Evolutionary conservation across 1,139 yeast species (phyloP).

Genomic region (Oligophagozyma castellii): DNA sequence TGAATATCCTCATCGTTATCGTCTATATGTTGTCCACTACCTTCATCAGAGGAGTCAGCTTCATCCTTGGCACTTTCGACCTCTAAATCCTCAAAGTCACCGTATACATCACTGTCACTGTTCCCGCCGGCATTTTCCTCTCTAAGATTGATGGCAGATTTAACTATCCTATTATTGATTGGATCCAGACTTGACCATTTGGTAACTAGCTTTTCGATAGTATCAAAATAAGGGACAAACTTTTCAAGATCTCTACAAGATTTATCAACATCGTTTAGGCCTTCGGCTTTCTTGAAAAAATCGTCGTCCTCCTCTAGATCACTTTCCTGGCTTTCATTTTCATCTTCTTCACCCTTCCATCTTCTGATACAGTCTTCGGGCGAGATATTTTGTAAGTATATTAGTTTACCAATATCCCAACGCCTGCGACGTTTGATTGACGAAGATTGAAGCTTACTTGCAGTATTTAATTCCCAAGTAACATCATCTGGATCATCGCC

Average conservation of each 20-base stretch:
- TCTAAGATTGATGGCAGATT: constrained; percentile 23
- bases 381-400: constrained; percentile 63
- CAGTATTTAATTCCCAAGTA: constrained; percentile 33
- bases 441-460: constrained; percentile 32
- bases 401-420: constrained; percentile 72
- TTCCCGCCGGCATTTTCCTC: constrained; percentile 28
- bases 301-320: constrained; percentile 43
- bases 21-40: constrained; percentile 13
- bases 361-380: constrained; percentile 64
- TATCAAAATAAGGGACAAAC: constrained; percentile 28
- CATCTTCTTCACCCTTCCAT: constrained; percentile 50
- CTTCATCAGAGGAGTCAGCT: constrained; percentile 19
- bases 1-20: constrained; percentile 23
- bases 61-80: constrained; percentile 17
- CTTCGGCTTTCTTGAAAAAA: constrained; percentile 45
- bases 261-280: constrained; percentile 10
- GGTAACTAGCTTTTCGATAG: constrained; percentile 35
- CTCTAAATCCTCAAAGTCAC: constrained; percentile 74
- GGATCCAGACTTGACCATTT: constrained; percentile 42
- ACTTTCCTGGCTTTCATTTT: constrained; percentile 29
- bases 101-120: constrained; percentile 45
- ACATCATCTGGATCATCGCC: constrained; percentile 30
- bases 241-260: constrained; percentile 24
- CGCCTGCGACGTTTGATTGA: constrained; percentile 27
- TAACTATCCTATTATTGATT: constrained; percentile 43